phyloP scores from a whole-genome alignment of 2,329 filamentous ascomycete species.

The Aspergillus jensenii region DNA sequence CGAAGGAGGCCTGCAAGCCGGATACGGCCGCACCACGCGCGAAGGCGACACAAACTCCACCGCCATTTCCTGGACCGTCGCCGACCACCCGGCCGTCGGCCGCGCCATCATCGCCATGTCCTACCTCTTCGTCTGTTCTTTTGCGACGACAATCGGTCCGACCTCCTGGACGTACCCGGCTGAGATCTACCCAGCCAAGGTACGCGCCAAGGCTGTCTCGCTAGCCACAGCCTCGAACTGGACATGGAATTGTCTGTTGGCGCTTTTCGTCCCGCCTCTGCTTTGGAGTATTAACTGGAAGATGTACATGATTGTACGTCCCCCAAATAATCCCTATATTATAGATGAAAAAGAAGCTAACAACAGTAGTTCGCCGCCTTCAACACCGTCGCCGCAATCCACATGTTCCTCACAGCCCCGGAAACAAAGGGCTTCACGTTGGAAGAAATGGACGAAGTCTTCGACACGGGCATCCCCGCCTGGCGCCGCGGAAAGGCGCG shows the following conservation, averaged over 20 bases:
- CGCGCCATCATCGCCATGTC: constrained; percentile 27
- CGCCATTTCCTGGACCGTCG: constrained; percentile 22
- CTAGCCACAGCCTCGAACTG: constrained; percentile 20
- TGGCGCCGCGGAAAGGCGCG: constrained; percentile 15
- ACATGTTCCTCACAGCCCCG: constrained; percentile 21
- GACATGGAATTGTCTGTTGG: constrained; percentile 21
- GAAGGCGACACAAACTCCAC: constrained; percentile 7
- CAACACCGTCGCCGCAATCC: constrained; percentile 18
- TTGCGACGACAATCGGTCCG: constrained; percentile 26
- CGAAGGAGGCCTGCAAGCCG: constrained; percentile 39
- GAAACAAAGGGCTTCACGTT: constrained; percentile 21
- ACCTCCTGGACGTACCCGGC: constrained; percentile 21
- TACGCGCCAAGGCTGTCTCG: constrained; percentile 21
- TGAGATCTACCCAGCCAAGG: constrained; percentile 20
- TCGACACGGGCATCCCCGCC: constrained; percentile 27
- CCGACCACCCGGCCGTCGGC: constrained; percentile 18
- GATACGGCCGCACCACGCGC: constrained; percentile 10
- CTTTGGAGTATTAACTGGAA: constrained; percentile 23
- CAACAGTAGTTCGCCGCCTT: constrained; percentile 19
- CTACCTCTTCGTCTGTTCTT: constrained; percentile 28
- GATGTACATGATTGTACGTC: constrained; percentile 23
- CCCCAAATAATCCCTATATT: not conserved
- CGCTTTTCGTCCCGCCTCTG: constrained; percentile 19
- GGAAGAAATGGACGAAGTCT: constrained; percentile 29
- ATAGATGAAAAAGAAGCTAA: not conserved